phyloP scores from a whole-genome alignment of 495 filamentous ascomycete genomes.

The Hamigera avellanea region DNA sequence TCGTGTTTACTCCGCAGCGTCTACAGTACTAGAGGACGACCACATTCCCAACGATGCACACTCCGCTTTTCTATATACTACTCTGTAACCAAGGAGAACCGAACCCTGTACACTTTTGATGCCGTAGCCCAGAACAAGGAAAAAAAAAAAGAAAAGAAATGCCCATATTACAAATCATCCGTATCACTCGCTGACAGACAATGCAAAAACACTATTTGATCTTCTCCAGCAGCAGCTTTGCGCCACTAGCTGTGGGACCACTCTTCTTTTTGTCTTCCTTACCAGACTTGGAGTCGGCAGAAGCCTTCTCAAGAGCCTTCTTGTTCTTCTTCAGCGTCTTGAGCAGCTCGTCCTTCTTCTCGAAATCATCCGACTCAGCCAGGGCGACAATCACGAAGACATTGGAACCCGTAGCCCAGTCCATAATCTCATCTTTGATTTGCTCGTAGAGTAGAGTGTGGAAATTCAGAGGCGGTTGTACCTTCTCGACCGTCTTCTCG shows the following conservation, averaged over 20 bases:
- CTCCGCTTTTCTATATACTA: no score
- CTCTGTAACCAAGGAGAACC: no score
- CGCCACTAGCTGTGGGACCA: constrained; percentile 28
- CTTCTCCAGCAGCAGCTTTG: constrained; percentile 35
- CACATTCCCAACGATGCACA: no score
- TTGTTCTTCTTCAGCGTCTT: constrained; percentile 49
- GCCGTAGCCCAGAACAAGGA: neutral
- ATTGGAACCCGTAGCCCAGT: constrained; percentile 80
- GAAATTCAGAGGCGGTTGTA: constrained; percentile 72
- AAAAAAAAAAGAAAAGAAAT: neutral
- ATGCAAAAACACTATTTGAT: constrained; percentile 5
- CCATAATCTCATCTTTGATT: constrained; percentile 59
- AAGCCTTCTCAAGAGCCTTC: constrained; percentile 40
- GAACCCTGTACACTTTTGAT: constrained; percentile 5
- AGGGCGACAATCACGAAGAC: constrained; percentile 74
- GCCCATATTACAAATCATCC: no score
- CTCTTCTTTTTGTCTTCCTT: constrained; percentile 27
- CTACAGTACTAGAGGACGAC: no score
- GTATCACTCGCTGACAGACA: no score
- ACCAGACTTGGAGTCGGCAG: constrained; percentile 12
- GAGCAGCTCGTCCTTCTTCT: constrained; percentile 49
- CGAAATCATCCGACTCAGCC: constrained; percentile 69
- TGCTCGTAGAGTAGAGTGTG: constrained; percentile 62
- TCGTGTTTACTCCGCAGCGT: no score
- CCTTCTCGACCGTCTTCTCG: constrained; percentile 53